Conservation (phyloP, 106 monocot species). For the Apostasia ramifera region DNA sequence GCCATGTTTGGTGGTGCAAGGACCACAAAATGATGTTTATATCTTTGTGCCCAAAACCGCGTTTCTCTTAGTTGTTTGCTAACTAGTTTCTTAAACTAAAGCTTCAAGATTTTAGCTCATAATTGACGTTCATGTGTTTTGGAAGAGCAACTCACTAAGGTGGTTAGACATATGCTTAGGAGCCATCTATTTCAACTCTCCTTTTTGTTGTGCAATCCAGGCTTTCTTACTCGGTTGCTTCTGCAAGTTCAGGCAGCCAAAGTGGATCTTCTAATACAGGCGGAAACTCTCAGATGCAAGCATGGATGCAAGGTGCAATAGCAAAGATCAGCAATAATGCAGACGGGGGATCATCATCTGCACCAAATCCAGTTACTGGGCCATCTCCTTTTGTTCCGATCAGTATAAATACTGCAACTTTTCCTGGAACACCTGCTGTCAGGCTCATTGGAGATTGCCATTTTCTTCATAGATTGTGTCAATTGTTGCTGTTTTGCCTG, state of each 20-base stretch:
- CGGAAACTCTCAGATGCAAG: slow-evolving; percentile 93
- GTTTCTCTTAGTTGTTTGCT: too few species aligned
- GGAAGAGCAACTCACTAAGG: too few species aligned
- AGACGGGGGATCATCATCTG: slow-evolving; percentile 63
- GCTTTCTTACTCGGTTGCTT: slow-evolving; percentile 2
- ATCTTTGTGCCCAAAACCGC: too few species aligned
- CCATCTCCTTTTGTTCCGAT: slow-evolving; percentile 80
- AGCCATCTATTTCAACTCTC: neutral
- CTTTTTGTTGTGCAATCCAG: neutral
- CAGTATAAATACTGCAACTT: slow-evolving; percentile 95
- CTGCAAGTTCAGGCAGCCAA: slow-evolving; percentile 44
- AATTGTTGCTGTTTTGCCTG: slow-evolving; percentile 84
- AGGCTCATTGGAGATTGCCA: slow-evolving; percentile 97
- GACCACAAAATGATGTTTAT: too few species aligned
- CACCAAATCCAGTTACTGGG: slow-evolving; percentile 59
- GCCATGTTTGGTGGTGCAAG: too few species aligned
- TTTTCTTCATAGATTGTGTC: slow-evolving; percentile 96
- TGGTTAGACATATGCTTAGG: too few species aligned
- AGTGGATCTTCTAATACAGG: slow-evolving; percentile 46
- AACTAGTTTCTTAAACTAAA: too few species aligned
- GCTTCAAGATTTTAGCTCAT: too few species aligned
- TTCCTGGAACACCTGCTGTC: slow-evolving; percentile 99
- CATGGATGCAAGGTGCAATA: slow-evolving; percentile 98
- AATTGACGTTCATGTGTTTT: too few species aligned
- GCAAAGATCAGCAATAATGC: slow-evolving; percentile 86